A percentile compares a stretch with the other conserved stretches of the same genome.
These are phyloP conservation scores for Apiotrichum veenhuisii DNA, from an alignment of 1,284 basidiomycete genomes.

Conservation along the genomic window DNA sequence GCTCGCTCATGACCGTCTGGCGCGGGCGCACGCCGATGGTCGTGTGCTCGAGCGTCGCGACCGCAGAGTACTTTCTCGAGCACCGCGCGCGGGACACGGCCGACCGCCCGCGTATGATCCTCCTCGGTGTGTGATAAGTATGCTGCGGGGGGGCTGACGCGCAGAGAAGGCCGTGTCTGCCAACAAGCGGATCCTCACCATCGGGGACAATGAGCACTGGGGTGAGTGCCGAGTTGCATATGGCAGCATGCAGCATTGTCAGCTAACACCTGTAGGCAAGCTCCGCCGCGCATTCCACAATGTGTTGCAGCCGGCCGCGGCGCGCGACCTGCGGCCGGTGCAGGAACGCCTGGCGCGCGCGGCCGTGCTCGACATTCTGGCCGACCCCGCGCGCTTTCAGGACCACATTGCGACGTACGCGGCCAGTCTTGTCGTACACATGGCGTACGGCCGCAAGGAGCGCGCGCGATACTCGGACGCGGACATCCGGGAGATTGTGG, in stretches of 20 bases:
- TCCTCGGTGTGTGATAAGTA: too few relatives aligned
- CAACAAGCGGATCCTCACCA: constrained; percentile 10
- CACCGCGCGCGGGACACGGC: constrained; percentile 55
- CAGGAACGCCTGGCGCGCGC: constrained; percentile 54
- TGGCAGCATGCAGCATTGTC: too few relatives aligned
- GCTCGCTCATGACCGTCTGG: constrained; percentile 11
- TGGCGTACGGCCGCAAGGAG: constrained; percentile 62
- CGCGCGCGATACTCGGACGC: constrained; percentile 57
- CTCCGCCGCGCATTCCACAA: constrained; percentile 56
- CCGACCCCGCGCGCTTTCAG: constrained; percentile 55
- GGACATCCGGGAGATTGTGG: constrained; percentile 57
- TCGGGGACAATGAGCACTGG: constrained; percentile 10
- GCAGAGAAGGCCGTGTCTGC: constrained; percentile 51
- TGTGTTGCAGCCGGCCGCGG: constrained; percentile 55
- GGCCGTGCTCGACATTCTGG: constrained; percentile 57
- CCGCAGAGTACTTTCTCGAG: constrained; percentile 51
- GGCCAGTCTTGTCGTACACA: constrained; percentile 60
- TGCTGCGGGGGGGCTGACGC: too few relatives aligned
- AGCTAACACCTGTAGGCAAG: too few relatives aligned
- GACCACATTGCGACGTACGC: constrained; percentile 58
- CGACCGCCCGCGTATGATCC: too few relatives aligned
- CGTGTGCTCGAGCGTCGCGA: constrained; percentile 3
- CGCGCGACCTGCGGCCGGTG: constrained; percentile 54
- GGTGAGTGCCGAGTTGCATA: too few relatives aligned
- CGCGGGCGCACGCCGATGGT: not conserved